phyloP scores from a whole-genome alignment of 2,329 filamentous ascomycete species.

The Fusarium euwallaceae region DNA sequence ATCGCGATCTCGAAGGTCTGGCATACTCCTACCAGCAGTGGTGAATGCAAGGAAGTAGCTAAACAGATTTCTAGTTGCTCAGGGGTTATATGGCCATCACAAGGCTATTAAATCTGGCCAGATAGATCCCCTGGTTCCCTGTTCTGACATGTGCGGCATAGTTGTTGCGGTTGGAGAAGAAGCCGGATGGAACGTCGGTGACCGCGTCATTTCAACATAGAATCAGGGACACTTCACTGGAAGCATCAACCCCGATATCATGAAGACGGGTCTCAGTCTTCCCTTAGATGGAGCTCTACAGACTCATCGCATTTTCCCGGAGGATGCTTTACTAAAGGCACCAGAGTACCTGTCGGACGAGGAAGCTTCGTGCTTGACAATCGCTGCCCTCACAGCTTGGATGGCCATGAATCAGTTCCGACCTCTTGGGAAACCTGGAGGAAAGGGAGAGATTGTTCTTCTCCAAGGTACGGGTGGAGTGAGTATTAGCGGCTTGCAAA shows the following conservation, averaged over 20 bases:
- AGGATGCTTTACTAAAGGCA: neutral
- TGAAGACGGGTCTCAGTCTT: neutral
- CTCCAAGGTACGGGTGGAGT: neutral
- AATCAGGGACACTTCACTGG: neutral
- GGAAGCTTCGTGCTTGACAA: neutral
- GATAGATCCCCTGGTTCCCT: neutral
- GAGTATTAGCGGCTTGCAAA: neutral
- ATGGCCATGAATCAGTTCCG: slow-evolving; percentile 3
- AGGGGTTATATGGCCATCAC: neutral
- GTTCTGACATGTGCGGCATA: neutral
- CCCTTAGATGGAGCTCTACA: neutral
- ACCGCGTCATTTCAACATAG: neutral
- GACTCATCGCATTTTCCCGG: neutral
- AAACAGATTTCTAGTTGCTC: neutral
- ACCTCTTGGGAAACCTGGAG: neutral
- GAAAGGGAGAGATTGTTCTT: neutral
- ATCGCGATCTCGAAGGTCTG: neutral
- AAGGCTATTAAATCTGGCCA: neutral
- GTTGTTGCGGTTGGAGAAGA: neutral
- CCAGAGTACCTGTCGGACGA: neutral
- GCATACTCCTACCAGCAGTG: no score
- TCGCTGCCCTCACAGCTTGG: slow-evolving; percentile 3
- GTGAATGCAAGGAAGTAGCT: neutral
- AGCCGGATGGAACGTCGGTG: neutral
- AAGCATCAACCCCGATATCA: neutral